A percentile compares a stretch with the other conserved stretches of the same genome.
phyloP scores from a whole-genome alignment of 148 eudicot species.

The Euryodendron excelsum region DNA sequence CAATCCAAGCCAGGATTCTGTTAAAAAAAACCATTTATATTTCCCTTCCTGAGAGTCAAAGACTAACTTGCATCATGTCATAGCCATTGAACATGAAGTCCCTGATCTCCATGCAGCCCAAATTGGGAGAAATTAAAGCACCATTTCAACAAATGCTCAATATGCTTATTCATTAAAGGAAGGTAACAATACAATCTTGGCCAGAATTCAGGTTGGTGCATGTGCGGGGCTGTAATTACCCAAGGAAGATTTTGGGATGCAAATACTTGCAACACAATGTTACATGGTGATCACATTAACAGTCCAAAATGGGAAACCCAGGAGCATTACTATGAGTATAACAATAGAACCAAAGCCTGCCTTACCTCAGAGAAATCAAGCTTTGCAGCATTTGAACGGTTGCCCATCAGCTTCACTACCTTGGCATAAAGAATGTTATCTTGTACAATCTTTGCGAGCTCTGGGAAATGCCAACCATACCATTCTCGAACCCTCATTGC shows the following conservation, averaged over 20 bases:
- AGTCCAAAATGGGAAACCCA: too few species aligned
- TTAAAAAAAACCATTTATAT: background rate
- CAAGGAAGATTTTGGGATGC: background rate
- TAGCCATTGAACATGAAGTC: background rate
- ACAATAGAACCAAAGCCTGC: conserved; percentile 23
- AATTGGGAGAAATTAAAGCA: background rate
- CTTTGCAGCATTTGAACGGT: conserved; percentile 78
- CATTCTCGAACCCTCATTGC: conserved; percentile 99
- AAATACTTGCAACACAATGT: background rate
- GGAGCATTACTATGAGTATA: background rate
- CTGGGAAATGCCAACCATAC: conserved; percentile 99
- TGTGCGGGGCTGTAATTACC: too few species aligned
- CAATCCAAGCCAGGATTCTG: background rate
- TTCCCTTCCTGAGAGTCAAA: background rate
- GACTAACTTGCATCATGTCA: background rate
- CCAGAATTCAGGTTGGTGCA: background rate
- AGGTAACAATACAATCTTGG: background rate
- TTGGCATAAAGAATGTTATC: conserved; percentile 88
- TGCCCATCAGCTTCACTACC: conserved; percentile 79
- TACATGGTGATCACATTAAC: background rate
- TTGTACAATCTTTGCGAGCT: conserved; percentile 87
- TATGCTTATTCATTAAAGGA: background rate
- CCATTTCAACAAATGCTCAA: background rate
- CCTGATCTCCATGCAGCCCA: background rate
- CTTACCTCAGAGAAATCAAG: conserved; percentile 98